Evolutionary conservation across 345 rosid genomes (phyloP).

Genomic region (Acer yangbiense): DNA sequence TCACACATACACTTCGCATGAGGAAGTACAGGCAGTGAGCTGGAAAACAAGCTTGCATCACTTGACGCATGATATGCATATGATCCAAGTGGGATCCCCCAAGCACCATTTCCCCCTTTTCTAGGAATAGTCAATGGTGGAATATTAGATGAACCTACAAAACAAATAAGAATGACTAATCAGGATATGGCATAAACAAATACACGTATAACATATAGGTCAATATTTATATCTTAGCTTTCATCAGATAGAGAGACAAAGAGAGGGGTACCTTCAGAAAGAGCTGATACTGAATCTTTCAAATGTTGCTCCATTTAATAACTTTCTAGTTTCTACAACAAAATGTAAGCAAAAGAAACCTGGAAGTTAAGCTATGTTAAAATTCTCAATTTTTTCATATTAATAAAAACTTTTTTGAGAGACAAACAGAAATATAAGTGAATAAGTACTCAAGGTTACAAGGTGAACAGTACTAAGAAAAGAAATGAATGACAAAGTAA

Average conservation of each 20-base stretch:
- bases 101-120: constrained; percentile 42
- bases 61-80: constrained; percentile 40
- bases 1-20: constrained; percentile 63
- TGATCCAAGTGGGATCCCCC: constrained; percentile 51
- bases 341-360: constrained; percentile 3
- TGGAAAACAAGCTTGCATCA: constrained; percentile 81
- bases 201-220: background rate
- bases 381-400: background rate
- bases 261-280: constrained; percentile 35
- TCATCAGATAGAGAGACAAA: constrained; percentile 6
- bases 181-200: background rate
- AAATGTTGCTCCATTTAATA: constrained; percentile 51
- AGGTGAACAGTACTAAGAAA: background rate
- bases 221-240: background rate
- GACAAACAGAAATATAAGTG: background rate
- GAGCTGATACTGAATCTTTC: constrained; percentile 31
- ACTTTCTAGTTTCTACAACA: constrained; percentile 29
- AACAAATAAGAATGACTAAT: constrained; percentile 15
- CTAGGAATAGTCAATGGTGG: constrained; percentile 35
- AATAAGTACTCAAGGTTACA: background rate
- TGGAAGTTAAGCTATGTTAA: background rate
- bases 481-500: background rate
- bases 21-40: constrained; percentile 81
- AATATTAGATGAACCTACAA: constrained; percentile 37
- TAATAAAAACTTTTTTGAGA: background rate